phyloP scores from a whole-genome alignment of 2,329 filamentous ascomycete species.

The Monosporascus sp. region DNA sequence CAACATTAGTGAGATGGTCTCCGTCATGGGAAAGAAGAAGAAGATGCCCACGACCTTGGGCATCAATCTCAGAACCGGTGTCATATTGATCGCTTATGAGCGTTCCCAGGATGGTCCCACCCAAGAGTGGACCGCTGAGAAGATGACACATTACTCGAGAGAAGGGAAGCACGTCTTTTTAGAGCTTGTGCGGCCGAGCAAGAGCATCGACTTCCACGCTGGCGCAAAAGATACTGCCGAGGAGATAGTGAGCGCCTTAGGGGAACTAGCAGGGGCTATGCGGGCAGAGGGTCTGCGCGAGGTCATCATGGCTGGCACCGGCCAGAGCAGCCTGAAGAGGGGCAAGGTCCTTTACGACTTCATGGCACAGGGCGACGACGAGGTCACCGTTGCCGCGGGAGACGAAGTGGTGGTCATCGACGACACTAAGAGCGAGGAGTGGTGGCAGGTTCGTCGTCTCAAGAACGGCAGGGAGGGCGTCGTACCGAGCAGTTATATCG shows the following conservation, averaged over 20 bases:
- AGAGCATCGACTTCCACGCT: conserved; percentile 93
- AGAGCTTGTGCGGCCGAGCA: conserved; percentile 85
- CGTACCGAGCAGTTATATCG: conserved; percentile 93
- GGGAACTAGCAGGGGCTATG: conserved; percentile 81
- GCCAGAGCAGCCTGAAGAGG: conserved; percentile 64
- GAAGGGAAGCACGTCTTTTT: conserved; percentile 98
- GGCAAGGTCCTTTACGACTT: conserved; percentile 92
- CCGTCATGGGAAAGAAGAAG: conserved; percentile 93
- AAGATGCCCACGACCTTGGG: conserved; percentile 97
- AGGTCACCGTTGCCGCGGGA: conserved; percentile 83
- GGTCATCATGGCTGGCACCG: conserved; percentile 74
- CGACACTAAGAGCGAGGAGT: conserved; percentile 89
- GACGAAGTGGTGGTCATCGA: conserved; percentile 91
- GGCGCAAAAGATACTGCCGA: conserved; percentile 94
- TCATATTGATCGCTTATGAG: conserved; percentile 87
- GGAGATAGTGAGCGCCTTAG: conserved; percentile 83
- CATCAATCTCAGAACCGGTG: conserved; percentile 83
- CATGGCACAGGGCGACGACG: conserved; percentile 91
- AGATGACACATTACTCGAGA: conserved; percentile 94
- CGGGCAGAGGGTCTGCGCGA: conserved; percentile 80
- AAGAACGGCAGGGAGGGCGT: conserved; percentile 95
- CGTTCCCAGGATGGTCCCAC: conserved; percentile 75
- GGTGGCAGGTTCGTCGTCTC: conserved; percentile 91
- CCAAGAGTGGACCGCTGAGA: conserved; percentile 91
- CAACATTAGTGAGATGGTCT: conserved; percentile 96